Evolutionary conservation across 2,329 filamentous ascomycete genomes (phyloP).

Genomic region (Rhynchosporium secalis): DNA sequence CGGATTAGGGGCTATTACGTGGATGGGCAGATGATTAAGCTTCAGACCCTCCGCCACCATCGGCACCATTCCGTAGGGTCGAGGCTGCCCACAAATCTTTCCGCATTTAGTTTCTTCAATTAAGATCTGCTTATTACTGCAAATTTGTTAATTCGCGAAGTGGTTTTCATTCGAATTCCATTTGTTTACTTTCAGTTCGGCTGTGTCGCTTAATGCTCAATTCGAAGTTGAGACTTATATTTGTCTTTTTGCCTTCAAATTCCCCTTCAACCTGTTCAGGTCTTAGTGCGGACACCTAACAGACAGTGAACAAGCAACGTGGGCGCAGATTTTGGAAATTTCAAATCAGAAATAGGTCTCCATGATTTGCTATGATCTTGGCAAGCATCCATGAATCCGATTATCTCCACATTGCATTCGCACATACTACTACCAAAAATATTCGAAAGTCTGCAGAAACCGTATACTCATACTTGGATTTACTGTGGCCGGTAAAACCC

Average conservation of each 20-base stretch:
- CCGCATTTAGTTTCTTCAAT: background rate
- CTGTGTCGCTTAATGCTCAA: background rate
- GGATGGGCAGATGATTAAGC: conserved; percentile 8
- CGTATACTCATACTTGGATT: no score
- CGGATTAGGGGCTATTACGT: background rate
- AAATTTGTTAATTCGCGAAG: background rate
- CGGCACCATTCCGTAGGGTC: background rate
- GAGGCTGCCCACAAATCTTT: background rate
- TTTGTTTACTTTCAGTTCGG: conserved; percentile 11
- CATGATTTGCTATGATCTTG: no score
- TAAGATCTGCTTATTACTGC: background rate
- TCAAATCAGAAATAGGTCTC: no score
- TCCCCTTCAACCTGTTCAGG: background rate
- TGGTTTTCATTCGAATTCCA: background rate
- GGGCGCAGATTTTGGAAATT: no score
- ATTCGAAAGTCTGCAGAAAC: no score
- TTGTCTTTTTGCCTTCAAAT: background rate
- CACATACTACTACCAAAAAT: no score
- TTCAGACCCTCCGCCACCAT: conserved; percentile 3
- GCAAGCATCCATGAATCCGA: no score
- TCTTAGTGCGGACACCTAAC: background rate
- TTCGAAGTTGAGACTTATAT: background rate
- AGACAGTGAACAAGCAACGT: background rate
- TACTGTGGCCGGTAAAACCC: no score
- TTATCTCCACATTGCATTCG: no score